Percentiles rank a stretch among this genome's conserved stretches.
These are phyloP conservation scores for Paramecium primaurelia DNA, from an alignment of 73 alveolate genomes.

Conservation along the genomic window DNA sequence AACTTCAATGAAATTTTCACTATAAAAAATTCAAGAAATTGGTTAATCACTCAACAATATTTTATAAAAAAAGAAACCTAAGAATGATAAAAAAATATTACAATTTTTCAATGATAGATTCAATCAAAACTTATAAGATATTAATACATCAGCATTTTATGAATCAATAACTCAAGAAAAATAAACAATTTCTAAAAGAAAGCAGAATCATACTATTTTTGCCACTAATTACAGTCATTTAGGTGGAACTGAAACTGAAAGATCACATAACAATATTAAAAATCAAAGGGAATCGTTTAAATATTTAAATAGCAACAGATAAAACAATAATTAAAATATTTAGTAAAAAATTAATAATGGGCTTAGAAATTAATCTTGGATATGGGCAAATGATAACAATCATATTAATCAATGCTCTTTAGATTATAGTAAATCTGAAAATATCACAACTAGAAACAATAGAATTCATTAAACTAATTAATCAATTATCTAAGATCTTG, in stretches of 20 bases:
- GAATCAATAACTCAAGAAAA: background rate
- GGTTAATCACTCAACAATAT: background rate
- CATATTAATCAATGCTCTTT: background rate
- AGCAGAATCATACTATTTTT: background rate
- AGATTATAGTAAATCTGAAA: constrained; percentile 41
- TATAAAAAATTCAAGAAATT: background rate
- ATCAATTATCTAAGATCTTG: background rate
- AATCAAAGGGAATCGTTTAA: background rate
- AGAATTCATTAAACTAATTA: background rate
- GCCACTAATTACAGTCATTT: background rate
- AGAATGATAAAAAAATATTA: background rate
- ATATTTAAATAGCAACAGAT: background rate
- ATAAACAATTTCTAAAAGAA: background rate
- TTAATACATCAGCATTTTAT: background rate
- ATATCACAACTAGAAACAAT: constrained; percentile 33
- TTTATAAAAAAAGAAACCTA: background rate
- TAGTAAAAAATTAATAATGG: background rate
- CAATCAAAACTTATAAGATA: background rate
- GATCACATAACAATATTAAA: background rate
- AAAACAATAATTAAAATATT: background rate
- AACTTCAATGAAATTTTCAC: background rate
- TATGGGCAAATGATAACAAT: constrained; percentile 22
- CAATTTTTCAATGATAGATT: background rate
- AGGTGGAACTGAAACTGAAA: constrained; percentile 46
- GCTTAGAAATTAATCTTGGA: background rate